phyloP scores from a whole-genome alignment of 208 protist genomes.

The Trypanosoma congolense region DNA sequence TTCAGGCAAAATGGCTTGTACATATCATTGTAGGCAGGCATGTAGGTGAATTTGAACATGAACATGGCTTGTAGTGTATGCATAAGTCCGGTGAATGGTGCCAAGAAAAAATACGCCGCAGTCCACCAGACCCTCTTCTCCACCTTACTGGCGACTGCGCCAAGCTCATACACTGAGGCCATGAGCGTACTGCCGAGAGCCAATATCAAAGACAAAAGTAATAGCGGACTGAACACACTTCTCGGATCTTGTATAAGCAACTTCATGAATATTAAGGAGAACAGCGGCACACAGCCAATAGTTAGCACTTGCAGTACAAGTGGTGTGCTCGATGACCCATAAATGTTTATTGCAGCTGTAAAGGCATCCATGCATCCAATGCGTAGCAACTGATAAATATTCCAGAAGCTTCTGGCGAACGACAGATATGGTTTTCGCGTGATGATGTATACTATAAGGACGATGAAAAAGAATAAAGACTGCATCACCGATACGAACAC shows the following conservation, averaged over 20 bases:
- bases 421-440: slow-evolving; percentile 44
- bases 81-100: slow-evolving; percentile 67
- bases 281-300: slow-evolving; percentile 64
- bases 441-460: slow-evolving; percentile 46
- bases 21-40: slow-evolving; percentile 35
- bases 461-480: slow-evolving; percentile 49
- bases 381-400: slow-evolving; percentile 43
- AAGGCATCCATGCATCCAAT: slow-evolving; percentile 68
- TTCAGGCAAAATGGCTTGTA: background rate
- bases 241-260: slow-evolving; percentile 69
- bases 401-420: slow-evolving; percentile 45
- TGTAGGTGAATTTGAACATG: slow-evolving; percentile 79
- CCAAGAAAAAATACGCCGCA: slow-evolving; percentile 74
- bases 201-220: slow-evolving; percentile 48
- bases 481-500: no score
- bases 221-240: slow-evolving; percentile 54
- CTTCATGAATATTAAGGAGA: slow-evolving; percentile 65
- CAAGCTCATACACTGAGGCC: slow-evolving; percentile 49
- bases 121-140: slow-evolving; percentile 62
- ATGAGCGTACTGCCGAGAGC: slow-evolving; percentile 59
- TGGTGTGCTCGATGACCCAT: slow-evolving; percentile 71
- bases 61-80: slow-evolving; percentile 81
- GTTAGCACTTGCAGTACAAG: slow-evolving; percentile 79
- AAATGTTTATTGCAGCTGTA: slow-evolving; percentile 73
- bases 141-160: slow-evolving; percentile 18